Conservation (phyloP, 2,329 filamentous ascomycete genomes). For the Zasmidium angulare region DNA sequence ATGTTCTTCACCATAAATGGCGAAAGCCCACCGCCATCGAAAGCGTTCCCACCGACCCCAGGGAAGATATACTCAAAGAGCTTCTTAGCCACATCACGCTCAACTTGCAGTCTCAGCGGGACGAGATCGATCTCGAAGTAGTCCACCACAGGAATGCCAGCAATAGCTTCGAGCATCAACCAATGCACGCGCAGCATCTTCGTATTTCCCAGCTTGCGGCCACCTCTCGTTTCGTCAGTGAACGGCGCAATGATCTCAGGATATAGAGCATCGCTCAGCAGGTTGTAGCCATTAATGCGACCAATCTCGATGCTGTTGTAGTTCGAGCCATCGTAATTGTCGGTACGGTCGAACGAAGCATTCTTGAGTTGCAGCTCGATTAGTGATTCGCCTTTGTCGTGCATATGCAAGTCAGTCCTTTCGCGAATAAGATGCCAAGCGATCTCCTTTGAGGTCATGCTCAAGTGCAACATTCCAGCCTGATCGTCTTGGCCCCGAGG, state of each 20-base stretch:
- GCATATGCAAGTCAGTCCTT: no score
- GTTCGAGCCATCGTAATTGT: slow-evolving; percentile 96
- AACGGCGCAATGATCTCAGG: slow-evolving; percentile 95
- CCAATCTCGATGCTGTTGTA: slow-evolving; percentile 88
- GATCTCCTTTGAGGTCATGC: slow-evolving; percentile 89
- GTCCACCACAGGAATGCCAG: slow-evolving; percentile 94
- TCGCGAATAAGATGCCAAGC: slow-evolving; percentile 89
- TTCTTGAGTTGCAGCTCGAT: slow-evolving; percentile 91
- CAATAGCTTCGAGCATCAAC: slow-evolving; percentile 97
- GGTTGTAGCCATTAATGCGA: slow-evolving; percentile 82
- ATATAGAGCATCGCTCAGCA: slow-evolving; percentile 87
- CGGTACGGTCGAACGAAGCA: slow-evolving; percentile 89
- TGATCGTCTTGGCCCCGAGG: slow-evolving; percentile 62
- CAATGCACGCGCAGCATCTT: slow-evolving; percentile 95
- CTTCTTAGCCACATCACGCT: slow-evolving; percentile 87
- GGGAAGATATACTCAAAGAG: slow-evolving; percentile 98
- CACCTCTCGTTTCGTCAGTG: slow-evolving; percentile 60
- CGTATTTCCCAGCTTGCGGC: slow-evolving; percentile 61
- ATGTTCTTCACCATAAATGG: slow-evolving; percentile 60
- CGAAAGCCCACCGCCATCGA: slow-evolving; percentile 57
- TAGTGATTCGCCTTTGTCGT: slow-evolving; percentile 71
- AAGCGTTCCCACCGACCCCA: slow-evolving; percentile 60
- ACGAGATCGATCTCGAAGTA: slow-evolving; percentile 94
- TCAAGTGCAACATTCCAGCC: slow-evolving; percentile 83
- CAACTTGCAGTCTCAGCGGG: slow-evolving; percentile 89